Base-by-base conservation (phyloP, 352 stramenopile species). In the Globisporangium spinosum region DNA sequence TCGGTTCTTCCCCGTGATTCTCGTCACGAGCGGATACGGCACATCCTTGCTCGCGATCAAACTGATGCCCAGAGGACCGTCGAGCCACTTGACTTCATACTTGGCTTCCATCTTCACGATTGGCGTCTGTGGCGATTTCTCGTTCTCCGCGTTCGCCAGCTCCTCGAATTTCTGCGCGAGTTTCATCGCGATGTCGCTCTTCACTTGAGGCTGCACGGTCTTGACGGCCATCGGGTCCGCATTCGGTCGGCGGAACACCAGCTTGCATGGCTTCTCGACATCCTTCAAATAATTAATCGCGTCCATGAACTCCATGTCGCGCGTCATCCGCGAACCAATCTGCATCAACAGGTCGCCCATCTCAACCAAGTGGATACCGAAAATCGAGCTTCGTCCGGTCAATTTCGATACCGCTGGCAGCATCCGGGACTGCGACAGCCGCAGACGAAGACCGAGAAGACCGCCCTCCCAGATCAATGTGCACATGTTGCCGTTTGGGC, bases 31-130 rank as follows among this genome's bases (percentile, higher is more conserved):
- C 34, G 88, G 88, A 56, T 93, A 96, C 69, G 86, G 83, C 23
- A 91, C 86, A 67, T 96, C 88, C 49, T 94, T 94, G 67, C 85
- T 96, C 10, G 88, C 88, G 59, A 96, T 94, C 8, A 96, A 64
- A 83, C 86, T 94, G 70, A 96, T 94, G 5, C 88, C 88, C 0
- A 96, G 76, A 38, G 88, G 88, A 5, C 88, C 88, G 55, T 96
- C 88, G 51, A 93, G 76, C 88, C 88, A 96, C 60, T 94, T 92
- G 66, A 96, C 87, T 58, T 94, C 84, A 70, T 94, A 96, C 65
- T 92, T 94, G 45, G 87, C 78, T 3, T 94, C 85, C 32, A 96
- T 60, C 47, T 93, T 90, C 20, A 96, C 83, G 7, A 84, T 73
- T 23, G 88, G 85, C 13, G 81, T 76, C 8, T 80, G 75, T 13